Evolutionary conservation across 169 alveolate species (phyloP), one percentile per base, ranked within the genome.

Genomic region (Sarcocystis neurona): DNA sequence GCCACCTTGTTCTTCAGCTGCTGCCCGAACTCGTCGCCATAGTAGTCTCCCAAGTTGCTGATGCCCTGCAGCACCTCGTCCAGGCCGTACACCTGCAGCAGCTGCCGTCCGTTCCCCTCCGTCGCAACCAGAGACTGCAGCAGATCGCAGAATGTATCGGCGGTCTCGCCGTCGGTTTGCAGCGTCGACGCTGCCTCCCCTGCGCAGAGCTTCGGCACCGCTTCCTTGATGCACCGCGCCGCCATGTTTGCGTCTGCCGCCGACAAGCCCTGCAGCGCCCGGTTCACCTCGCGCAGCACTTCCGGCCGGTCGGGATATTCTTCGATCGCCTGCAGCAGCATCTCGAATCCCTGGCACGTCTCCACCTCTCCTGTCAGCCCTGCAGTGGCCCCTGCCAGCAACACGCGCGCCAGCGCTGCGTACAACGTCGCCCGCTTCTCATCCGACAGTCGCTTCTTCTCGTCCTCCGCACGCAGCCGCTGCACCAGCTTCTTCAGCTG

Each of bases 51-150:
- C 30, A 87, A 58, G 20, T 77, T 77, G 70, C 58, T 84, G 32
- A 87, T 34, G 48, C 72, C 72, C 56, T 78, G 70, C 84, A 87
- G 41, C 43, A 75, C 60, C 12, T 87, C 91, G 47, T 87, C 91
- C 15, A 87, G 60, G 60, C 91, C 91, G 68, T 87, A 85, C 34
- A 78, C 70, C 23, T 75, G 63, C 47, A 78, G 77, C 60, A 87
- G 88, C 84, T 87, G 91, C 60, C 91, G 56, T 34, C 91, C 91
- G 72, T 87, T 87, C 50, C 91, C 91, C 88, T 87, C 91, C 23
- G 79, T 8, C 30, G 84, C 79, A 43, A 85, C 82, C 18, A 87
- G 88, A 58, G 75, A 88, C 82, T 78, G 63, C 91, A 87, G 68
- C 56, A 87, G 66, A n/a, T 87, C 91, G 75, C 91, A 87, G 84